phyloP scores from a whole-genome alignment of 208 protist species.

The Wallacemonas sp. region DNA sequence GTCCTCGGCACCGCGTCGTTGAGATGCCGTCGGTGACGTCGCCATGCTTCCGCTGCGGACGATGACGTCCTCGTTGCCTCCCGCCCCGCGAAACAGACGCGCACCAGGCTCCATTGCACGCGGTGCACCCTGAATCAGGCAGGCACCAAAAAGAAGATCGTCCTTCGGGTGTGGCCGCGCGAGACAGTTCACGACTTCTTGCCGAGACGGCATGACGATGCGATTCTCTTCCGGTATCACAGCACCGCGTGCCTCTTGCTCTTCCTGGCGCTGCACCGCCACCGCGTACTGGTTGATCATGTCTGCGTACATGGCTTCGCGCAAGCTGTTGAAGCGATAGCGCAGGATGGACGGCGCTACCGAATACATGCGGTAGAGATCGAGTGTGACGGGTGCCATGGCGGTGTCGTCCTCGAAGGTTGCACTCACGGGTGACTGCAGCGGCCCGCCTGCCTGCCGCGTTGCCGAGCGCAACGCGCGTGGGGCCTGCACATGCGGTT shows the following conservation, averaged over 20 bases:
- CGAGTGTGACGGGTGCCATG: conserved; percentile 7
- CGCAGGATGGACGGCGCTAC: conserved; percentile 38
- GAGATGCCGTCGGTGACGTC: neutral
- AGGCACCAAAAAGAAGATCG: conserved; percentile 50
- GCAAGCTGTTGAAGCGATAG: conserved; percentile 34
- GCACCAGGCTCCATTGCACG: conserved; percentile 43
- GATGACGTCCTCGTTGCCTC: neutral
- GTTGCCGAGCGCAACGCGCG: too few species aligned
- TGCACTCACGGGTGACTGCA: neutral
- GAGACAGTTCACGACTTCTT: conserved; percentile 28
- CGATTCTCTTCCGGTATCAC: neutral
- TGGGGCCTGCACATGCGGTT: too few species aligned
- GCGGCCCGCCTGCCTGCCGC: neutral
- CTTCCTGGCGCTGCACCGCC: conserved; percentile 12
- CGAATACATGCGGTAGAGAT: conserved; percentile 32
- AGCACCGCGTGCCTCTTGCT: conserved; percentile 1
- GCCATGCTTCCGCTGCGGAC: neutral
- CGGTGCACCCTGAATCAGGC: conserved; percentile 34
- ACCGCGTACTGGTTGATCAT: conserved; percentile 7
- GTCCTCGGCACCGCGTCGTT: neutral
- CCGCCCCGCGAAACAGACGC: conserved; percentile 19
- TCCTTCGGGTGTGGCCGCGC: conserved; percentile 22
- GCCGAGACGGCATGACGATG: conserved; percentile 10
- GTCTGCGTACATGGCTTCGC: conserved; percentile 26
- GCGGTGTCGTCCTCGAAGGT: neutral